Percentiles rank a stretch among this genome's conserved stretches.
These are phyloP conservation scores for Neocucurbitaria cava DNA, from an alignment of 2,329 filamentous ascomycete species.

Conservation along the genomic window DNA sequence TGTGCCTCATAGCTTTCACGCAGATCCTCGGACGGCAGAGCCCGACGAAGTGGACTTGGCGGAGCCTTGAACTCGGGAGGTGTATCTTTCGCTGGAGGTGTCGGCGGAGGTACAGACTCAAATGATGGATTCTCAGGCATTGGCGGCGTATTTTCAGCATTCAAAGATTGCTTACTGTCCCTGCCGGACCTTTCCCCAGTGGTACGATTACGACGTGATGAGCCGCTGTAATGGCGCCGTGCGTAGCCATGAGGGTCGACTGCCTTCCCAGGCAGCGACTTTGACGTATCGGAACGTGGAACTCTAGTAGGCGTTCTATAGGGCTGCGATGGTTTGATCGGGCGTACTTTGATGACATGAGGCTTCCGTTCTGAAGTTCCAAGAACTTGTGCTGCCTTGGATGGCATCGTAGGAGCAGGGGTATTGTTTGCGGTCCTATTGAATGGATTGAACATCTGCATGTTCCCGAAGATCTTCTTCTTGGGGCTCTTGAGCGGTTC, in stretches of 20 bases:
- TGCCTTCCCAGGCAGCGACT: slow-evolving; percentile 31
- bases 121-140: slow-evolving; percentile 5
- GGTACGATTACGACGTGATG: slow-evolving; percentile 3
- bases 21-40: slow-evolving; percentile 17
- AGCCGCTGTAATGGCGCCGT: slow-evolving; percentile 6
- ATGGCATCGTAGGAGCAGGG: slow-evolving; percentile 24
- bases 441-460: slow-evolving; percentile 31
- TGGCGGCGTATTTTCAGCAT: slow-evolving; percentile 6
- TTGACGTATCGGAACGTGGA: slow-evolving; percentile 32
- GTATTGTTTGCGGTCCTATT: slow-evolving; percentile 16
- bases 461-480: slow-evolving; percentile 49
- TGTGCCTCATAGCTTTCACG: slow-evolving; percentile 19
- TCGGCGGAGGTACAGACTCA: slow-evolving; percentile 42
- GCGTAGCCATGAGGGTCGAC: slow-evolving; percentile 17
- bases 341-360: slow-evolving; percentile 16
- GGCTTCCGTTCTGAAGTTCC: slow-evolving; percentile 32
- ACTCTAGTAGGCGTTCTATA: slow-evolving; percentile 19
- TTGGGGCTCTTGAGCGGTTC: slow-evolving; percentile 46
- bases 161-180: slow-evolving; percentile 8
- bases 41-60: slow-evolving; percentile 27
- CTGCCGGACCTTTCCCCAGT: slow-evolving; percentile 12
- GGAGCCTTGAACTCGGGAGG: slow-evolving; percentile 37
- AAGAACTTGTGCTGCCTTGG: slow-evolving; percentile 44
- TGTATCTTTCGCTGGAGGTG: slow-evolving; percentile 55
- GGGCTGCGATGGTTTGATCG: slow-evolving; percentile 19